A percentile compares a stretch with the other conserved stretches of the same genome.
phyloP scores from a whole-genome alignment of 352 stramenopile species.

The Phytopythium boreale region DNA sequence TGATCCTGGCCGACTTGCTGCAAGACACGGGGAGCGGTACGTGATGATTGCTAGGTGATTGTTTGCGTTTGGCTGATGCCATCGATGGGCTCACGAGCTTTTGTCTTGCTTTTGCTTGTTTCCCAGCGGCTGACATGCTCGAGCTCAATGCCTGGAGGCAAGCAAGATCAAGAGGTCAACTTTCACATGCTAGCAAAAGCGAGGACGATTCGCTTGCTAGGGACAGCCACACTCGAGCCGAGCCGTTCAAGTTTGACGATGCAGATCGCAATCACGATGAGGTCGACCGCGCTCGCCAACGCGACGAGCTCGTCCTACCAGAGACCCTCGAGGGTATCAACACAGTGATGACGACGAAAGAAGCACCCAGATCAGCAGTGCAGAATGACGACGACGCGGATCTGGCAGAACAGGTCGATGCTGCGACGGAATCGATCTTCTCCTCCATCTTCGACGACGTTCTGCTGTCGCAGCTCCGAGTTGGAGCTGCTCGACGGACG shows the following conservation, averaged over 20 bases:
- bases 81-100: not conserved
- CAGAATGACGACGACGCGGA: not conserved
- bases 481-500: not conserved
- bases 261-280: not conserved
- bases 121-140: not conserved
- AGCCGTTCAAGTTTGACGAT: not conserved
- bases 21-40: slow-evolving; percentile 17
- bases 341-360: not conserved
- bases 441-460: not conserved
- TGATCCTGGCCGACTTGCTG: slow-evolving; percentile 22
- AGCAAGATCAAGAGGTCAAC: not conserved
- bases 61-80: not conserved
- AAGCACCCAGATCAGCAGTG: not conserved
- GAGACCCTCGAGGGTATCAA: not conserved
- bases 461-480: not conserved
- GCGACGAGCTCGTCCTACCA: not conserved
- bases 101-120: not conserved
- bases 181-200: not conserved
- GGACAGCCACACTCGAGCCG: not conserved
- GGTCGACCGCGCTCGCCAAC: too few species aligned
- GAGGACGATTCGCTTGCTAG: too few species aligned
- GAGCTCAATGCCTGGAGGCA: not conserved
- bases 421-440: not conserved
- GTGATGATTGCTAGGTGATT: not conserved
- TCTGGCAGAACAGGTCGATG: not conserved